Base-by-base conservation (phyloP, 371 early-diverging fungal species). In the Mortierella sp. region DNA sequence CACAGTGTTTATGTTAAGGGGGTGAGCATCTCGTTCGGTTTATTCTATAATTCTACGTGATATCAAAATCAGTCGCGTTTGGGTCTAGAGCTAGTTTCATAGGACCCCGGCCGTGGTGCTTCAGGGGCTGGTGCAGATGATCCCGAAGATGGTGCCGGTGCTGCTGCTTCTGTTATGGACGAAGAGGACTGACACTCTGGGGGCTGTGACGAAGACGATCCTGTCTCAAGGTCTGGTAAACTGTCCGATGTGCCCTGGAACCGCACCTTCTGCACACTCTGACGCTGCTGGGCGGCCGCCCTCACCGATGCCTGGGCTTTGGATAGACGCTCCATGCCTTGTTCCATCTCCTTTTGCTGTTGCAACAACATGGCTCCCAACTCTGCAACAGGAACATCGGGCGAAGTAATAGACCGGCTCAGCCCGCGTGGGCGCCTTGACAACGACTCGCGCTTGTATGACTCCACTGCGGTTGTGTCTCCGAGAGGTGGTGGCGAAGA, bases 371-470 rank as follows among this genome's bases (percentile, higher is more conserved):
- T 80, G 0, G 82, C 80, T 8, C 86, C 82, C 31, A 86, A 21
- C 34, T 86, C 86, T 8, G 82, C 78, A n/a, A 86, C 80, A 24
- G 86, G 86, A 16, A 86, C 68, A 77, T 86, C 86, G 0, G 86
- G 82, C 6, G 86, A 58, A 0, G 86, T 86, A 58, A 86, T 82
- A 50, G 82, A 80, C 57, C 86, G 74, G 60, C 82, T 82, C 31
- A 71, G 71, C 63, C 82, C 86, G 13, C 86, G 74, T 1, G 86
- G 86, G 24, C 86, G 71, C 65, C 84, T 80, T 13, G 72, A 72
- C n/a, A 84, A 50, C 26, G 80, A 78, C 3, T 77, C 78, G 2
- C 80, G 80, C 16, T 78, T 74, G 54, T 55, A 26, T 0, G 72
- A 21, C 19, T 84, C 84, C 10, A 81, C 74, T 16, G 81, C 84